phyloP scores from a whole-genome alignment of 176 grass and related monocot species.

The Carex cristatella region DNA sequence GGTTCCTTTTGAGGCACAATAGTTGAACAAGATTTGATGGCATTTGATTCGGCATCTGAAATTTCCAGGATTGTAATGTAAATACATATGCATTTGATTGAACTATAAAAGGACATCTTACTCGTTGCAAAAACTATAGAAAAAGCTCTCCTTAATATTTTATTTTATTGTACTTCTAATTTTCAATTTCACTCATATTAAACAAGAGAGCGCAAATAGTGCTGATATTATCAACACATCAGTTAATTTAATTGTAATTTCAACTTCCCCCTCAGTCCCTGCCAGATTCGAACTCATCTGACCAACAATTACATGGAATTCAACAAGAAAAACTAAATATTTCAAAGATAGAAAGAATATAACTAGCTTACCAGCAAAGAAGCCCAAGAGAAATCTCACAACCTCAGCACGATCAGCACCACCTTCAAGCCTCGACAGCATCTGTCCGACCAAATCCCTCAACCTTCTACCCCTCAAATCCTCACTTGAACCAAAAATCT shows the following conservation, averaged over 20 bases:
- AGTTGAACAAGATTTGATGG: background rate
- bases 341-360: background rate
- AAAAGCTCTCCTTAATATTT: background rate
- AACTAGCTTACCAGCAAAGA: conserved; percentile 73
- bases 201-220: background rate
- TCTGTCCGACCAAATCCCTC: conserved; percentile 48
- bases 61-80: conserved; percentile 28
- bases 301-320: conserved; percentile 12
- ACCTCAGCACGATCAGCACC: conserved; percentile 55
- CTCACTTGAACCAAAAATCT: conserved; percentile 66
- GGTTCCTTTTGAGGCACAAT: conserved; percentile 7
- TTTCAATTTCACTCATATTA: background rate
- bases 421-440: conserved; percentile 59
- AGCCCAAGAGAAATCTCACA: conserved; percentile 52
- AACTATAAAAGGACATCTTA: background rate
- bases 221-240: background rate
- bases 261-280: background rate
- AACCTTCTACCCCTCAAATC: conserved; percentile 64
- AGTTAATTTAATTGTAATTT: background rate
- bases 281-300: background rate
- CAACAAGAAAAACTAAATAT: background rate
- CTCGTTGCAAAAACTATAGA: background rate
- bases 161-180: background rate
- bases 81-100: background rate
- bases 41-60: conserved; percentile 39